phyloP scores from a whole-genome alignment of 176 grass and related monocot species.

The Carex kokanica region DNA sequence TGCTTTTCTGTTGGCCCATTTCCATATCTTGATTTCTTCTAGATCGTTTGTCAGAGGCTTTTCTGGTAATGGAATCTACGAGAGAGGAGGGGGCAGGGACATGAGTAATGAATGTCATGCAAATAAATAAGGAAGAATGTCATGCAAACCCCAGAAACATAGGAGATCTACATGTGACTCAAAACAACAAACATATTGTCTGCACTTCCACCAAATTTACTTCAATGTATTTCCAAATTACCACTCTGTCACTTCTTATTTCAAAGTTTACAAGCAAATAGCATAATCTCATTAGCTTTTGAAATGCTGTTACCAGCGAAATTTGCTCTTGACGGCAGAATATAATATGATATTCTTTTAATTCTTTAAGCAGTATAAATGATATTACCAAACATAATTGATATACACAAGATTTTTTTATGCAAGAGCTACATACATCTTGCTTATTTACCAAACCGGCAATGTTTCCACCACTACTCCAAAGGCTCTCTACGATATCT shows the following conservation, averaged over 20 bases:
- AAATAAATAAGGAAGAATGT: not conserved
- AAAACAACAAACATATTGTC: not conserved
- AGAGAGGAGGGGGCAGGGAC: constrained; percentile 12
- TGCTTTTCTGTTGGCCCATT: constrained; percentile 62
- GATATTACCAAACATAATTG: not conserved
- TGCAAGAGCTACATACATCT: constrained; percentile 62
- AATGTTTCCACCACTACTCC: constrained; percentile 77
- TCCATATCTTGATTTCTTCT: constrained; percentile 77
- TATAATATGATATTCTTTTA: not conserved
- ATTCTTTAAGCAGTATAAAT: not conserved
- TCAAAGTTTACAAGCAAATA: not conserved
- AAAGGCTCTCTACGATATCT: constrained; percentile 75
- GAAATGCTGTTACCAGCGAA: not conserved
- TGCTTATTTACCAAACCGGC: constrained; percentile 73
- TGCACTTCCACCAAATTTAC: not conserved
- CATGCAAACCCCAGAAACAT: not conserved
- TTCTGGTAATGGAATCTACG: constrained; percentile 66
- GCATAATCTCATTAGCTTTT: not conserved
- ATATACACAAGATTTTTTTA: not conserved
- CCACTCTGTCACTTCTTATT: not conserved
- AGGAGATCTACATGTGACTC: not conserved
- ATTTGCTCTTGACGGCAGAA: not conserved
- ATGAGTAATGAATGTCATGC: not conserved
- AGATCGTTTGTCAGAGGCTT: constrained; percentile 53
- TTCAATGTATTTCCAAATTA: not conserved